phyloP scores from a whole-genome alignment of 2,329 filamentous ascomycete species.

The Penicillium concentricum region DNA sequence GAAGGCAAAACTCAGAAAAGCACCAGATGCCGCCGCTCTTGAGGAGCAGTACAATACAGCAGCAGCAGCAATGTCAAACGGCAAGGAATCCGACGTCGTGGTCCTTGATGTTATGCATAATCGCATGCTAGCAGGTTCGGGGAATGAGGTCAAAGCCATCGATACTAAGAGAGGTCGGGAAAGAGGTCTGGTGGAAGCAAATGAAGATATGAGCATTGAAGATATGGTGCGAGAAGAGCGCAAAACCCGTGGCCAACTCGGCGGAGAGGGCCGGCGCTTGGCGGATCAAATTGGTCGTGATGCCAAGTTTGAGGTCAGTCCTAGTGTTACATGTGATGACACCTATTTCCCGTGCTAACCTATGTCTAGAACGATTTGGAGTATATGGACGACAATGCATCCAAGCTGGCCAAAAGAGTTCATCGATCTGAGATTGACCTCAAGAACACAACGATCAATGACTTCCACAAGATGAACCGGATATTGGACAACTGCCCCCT shows the following conservation, averaged over 20 bases:
- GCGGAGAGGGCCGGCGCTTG: slow-evolving; percentile 76
- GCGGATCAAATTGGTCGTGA: slow-evolving; percentile 95
- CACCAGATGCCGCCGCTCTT: slow-evolving; percentile 71
- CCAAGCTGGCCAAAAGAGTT: slow-evolving; percentile 80
- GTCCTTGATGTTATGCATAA: slow-evolving; percentile 87
- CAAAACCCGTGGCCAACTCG: slow-evolving; percentile 72
- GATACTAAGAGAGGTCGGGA: slow-evolving; percentile 80
- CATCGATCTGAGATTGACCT: slow-evolving; percentile 86
- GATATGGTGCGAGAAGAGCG: slow-evolving; percentile 97
- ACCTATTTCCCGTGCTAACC: background rate
- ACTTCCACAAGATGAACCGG: slow-evolving; percentile 85
- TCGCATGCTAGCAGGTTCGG: slow-evolving; percentile 75
- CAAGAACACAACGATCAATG: slow-evolving; percentile 79
- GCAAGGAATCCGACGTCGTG: slow-evolving; percentile 65
- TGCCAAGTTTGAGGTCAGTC: slow-evolving; percentile 69
- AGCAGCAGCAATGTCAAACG: slow-evolving; percentile 59
- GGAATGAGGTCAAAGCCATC: slow-evolving; percentile 72
- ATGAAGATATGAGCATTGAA: slow-evolving; percentile 92
- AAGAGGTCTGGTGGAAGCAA: slow-evolving; percentile 80
- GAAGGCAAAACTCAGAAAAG: slow-evolving; percentile 84
- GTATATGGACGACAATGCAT: slow-evolving; percentile 96
- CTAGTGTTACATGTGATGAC: background rate
- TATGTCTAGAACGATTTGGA: slow-evolving; percentile 70
- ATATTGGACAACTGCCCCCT: slow-evolving; percentile 85
- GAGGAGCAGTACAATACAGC: slow-evolving; percentile 83